Evolutionary conservation across 2,329 filamentous ascomycete genomes (phyloP).

Genomic region (Pseudogymnoascus sp.): DNA sequence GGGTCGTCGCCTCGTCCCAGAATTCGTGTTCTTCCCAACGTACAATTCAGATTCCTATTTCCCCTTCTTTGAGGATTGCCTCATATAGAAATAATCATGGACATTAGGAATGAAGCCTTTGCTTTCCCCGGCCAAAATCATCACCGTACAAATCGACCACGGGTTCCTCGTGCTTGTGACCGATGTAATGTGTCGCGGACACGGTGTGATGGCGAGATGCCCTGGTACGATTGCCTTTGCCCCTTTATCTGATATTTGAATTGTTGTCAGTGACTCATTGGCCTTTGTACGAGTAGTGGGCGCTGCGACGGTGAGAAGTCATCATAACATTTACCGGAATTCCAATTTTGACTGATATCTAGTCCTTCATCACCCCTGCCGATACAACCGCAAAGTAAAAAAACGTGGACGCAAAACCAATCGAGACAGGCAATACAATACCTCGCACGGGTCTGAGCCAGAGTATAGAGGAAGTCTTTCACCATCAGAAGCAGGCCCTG

Average conservation of each 20-base stretch:
- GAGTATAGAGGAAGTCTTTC: not conserved
- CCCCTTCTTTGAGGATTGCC: not conserved
- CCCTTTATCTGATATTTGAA: not conserved
- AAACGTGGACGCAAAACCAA: not conserved
- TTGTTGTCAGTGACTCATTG: not conserved
- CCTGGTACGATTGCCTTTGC: not conserved
- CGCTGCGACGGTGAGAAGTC: not conserved
- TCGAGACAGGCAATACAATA: not conserved
- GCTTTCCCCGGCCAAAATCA: not conserved
- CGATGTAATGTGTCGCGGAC: not conserved
- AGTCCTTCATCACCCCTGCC: not conserved
- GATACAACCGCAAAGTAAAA: not conserved
- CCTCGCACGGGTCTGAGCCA: not conserved
- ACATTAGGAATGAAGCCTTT: not conserved
- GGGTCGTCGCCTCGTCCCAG: not conserved
- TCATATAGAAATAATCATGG: not conserved
- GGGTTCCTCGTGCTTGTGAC: not conserved
- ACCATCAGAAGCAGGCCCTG: not conserved
- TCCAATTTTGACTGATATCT: not conserved
- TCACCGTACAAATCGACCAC: not conserved
- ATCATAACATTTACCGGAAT: not conserved
- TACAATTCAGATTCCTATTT: not conserved
- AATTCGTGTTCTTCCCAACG: not conserved
- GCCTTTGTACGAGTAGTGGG: not conserved
- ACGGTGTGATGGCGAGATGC: not conserved